A percentile compares a stretch with the other conserved stretches of the same genome.
These are phyloP conservation scores for Escovopsis weberi DNA, from an alignment of 2,329 filamentous ascomycete genomes.

Conservation along the genomic window DNA sequence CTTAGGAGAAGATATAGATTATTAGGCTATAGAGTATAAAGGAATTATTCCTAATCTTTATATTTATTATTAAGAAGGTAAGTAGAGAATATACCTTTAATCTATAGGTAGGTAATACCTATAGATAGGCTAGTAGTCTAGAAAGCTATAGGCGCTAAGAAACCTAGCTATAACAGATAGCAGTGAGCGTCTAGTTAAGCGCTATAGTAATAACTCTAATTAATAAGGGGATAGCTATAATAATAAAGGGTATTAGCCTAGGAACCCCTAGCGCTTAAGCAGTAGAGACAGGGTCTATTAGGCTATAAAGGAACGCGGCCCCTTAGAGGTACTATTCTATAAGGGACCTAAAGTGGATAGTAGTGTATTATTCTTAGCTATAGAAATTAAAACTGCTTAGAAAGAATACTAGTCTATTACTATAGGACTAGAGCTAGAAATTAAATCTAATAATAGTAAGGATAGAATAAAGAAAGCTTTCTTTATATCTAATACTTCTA, in stretches of 20 bases:
- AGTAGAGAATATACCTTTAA: too few relatives aligned
- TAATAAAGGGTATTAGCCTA: neutral
- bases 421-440: neutral
- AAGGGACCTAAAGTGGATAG: neutral
- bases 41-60: too few relatives aligned
- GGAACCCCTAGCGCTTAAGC: neutral
- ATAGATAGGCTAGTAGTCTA: too few relatives aligned
- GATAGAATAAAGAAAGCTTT: too few relatives aligned
- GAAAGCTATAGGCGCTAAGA: neutral
- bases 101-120: too few relatives aligned
- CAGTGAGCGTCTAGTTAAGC: neutral
- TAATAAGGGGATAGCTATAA: neutral
- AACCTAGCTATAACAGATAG: neutral
- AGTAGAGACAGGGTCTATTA: neutral
- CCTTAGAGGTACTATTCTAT: neutral
- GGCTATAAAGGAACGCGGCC: neutral
- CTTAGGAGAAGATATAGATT: too few relatives aligned
- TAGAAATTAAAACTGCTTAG: neutral
- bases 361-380: neutral
- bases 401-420: neutral
- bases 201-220: neutral
- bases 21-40: too few relatives aligned
- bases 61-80: too few relatives aligned
- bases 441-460: neutral
- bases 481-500: too few relatives aligned